Percentiles rank a stretch among this genome's conserved stretches.
Evolutionary conservation across 345 rosid genomes (phyloP).

Genomic region (Erysimum cheiranthoides): DNA sequence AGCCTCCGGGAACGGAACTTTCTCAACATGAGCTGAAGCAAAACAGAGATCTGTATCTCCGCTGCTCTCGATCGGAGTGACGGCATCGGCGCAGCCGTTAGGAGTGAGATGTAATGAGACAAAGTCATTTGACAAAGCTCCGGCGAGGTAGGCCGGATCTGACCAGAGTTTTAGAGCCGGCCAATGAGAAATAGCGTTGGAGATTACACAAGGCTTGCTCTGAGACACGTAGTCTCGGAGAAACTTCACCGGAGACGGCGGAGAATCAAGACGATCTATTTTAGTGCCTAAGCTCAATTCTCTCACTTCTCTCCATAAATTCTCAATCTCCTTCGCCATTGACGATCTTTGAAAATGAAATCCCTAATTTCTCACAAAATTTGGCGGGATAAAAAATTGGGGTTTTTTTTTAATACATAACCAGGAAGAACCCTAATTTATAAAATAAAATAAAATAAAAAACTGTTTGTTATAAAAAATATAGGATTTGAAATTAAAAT

Average conservation of each 20-base stretch:
- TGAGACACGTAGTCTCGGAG: constrained; percentile 69
- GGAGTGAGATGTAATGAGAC: constrained; percentile 92
- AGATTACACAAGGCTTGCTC: constrained; percentile 82
- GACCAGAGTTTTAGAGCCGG: constrained; percentile 78
- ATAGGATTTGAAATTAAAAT: constrained; percentile 14
- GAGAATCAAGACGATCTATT: constrained; percentile 54
- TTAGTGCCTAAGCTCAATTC: constrained; percentile 51
- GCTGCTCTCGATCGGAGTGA: constrained; percentile 36
- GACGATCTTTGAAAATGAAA: constrained; percentile 10
- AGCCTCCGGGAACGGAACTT: constrained; percentile 63
- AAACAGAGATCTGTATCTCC: constrained; percentile 56
- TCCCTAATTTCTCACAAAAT: constrained; percentile 22
- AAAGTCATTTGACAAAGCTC: constrained; percentile 56
- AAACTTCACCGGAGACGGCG: constrained; percentile 73
- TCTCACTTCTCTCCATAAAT: constrained; percentile 74
- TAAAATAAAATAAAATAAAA: neutral
- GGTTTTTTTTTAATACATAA: constrained; percentile 6
- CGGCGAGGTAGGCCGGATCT: constrained; percentile 54
- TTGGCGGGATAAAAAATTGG: constrained; percentile 29
- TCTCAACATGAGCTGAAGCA: constrained; percentile 74
- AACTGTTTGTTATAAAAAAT: neutral
- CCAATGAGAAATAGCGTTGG: constrained; percentile 73
- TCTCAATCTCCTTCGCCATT: constrained; percentile 48
- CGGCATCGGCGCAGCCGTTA: constrained; percentile 77
- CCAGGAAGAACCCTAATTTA: constrained; percentile 42